Evolutionary conservation across 2,329 filamentous ascomycete species (phyloP), one percentile per base, ranked within the genome.

Genomic region (Fusarium sp.): DNA sequence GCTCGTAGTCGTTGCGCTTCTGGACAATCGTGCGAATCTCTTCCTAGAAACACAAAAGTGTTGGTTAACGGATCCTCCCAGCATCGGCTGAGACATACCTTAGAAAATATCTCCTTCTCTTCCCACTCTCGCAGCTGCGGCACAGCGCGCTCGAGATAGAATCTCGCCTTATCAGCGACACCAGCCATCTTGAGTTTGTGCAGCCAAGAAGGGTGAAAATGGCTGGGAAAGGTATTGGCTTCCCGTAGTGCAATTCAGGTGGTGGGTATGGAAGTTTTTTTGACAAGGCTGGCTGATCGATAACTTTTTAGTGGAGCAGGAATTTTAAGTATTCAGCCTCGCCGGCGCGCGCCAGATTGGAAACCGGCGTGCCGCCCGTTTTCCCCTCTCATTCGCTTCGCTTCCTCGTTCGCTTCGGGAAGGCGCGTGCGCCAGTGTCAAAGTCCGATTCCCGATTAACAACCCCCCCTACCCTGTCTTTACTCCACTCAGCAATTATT

Each of bases 81-180:
- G 6, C 7, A 21, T 34, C 22, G 21, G 26, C 17, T 13, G 38
- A n/a, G 22, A 73, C 80, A 34, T 80, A 92, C 92, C 83, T 91
- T 90, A 65, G 87, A 89, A 82, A 99, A 99, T 73, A 99, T 92
- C 74, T 93, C 91, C 80, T 97, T 98, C 70, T 93, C 89, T 80
- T 97, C 92, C 80, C 94, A 97, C 75, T 97, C 94, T 67, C 94
- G 93, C 59, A 99, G 87, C 80, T 98, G 94, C 17, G 94, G 94
- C 43, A 98, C 93, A 3, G 92, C 92, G 73, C 95, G 92, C 83
- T 99, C 96, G 69, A 98, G 88, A 80, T 93, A 98, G 82, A 95
- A 98, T 61, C 95, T 93, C 57, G 95, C 96, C 82, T 98, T 98
- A 77, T 98, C 96, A 68, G 92, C 91, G 61, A 96, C 91, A 42